phyloP scores from a whole-genome alignment of 1,139 yeast species.

The Suhomyces anneliseae region DNA sequence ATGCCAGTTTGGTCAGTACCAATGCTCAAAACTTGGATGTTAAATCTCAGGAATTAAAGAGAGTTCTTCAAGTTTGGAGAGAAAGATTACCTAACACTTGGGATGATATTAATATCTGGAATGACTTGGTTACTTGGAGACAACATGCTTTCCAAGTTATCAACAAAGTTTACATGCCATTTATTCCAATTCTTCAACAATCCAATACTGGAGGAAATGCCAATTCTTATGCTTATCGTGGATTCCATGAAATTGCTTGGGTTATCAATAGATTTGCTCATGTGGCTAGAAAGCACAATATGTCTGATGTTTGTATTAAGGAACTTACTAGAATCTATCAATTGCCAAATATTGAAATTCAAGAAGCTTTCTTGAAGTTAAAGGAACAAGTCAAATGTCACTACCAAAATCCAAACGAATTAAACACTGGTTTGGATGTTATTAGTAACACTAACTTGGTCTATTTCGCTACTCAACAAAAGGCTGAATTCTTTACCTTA shows the following conservation, averaged over 20 bases:
- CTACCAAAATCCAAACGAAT: conserved; percentile 81
- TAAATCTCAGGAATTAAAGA: conserved; percentile 89
- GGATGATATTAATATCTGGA: conserved; percentile 98
- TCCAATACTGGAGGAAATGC: conserved; percentile 70
- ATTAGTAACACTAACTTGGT: conserved; percentile 94
- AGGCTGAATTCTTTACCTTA: conserved; percentile 94
- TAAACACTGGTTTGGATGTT: conserved; percentile 93
- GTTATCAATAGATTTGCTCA: conserved; percentile 97
- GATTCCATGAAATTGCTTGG: conserved; percentile 99
- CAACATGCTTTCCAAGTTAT: conserved; percentile 98
- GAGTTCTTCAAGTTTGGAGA: conserved; percentile 96
- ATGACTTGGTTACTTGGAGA: conserved; percentile 96
- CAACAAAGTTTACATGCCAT: conserved; percentile 89
- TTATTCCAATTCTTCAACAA: conserved; percentile 83
- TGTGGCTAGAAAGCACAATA: conserved; percentile 93
- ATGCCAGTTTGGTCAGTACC: conserved; percentile 83
- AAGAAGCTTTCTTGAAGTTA: conserved; percentile 92
- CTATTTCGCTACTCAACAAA: conserved; percentile 94
- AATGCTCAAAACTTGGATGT: conserved; percentile 90
- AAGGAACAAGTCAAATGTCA: conserved; percentile 98
- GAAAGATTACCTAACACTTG: conserved; percentile 93
- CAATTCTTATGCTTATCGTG: conserved; percentile 91
- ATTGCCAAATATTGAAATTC: conserved; percentile 95
- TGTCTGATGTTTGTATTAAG: conserved; percentile 94
- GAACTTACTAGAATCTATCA: conserved; percentile 94